Percentiles rank a stretch among this genome's conserved stretches.
Evolutionary conservation across 2,329 filamentous ascomycete species (phyloP).

Genomic region (Colletotrichum euphorbiae): DNA sequence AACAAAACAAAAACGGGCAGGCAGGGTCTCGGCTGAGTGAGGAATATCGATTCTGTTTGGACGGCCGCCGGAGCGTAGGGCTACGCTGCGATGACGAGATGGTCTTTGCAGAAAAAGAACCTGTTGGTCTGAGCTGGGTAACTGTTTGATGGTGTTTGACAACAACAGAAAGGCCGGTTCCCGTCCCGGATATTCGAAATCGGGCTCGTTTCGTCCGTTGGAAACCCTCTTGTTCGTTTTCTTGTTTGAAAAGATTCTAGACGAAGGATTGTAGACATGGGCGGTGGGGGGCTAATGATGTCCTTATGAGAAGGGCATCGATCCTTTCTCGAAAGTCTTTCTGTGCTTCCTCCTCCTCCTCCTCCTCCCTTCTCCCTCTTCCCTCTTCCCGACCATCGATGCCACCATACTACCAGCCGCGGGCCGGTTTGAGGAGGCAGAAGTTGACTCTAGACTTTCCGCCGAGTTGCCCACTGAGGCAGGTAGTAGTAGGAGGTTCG

Average conservation of each 20-base stretch:
- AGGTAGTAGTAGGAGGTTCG: slow-evolving; percentile 8
- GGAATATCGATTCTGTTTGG: neutral
- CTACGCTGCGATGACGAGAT: neutral
- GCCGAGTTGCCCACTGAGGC: slow-evolving; percentile 21
- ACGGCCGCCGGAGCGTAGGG: neutral
- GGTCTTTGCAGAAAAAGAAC: neutral
- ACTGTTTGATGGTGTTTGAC: neutral
- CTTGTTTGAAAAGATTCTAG: neutral
- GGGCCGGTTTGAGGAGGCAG: slow-evolving; percentile 1
- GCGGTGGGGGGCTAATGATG: neutral
- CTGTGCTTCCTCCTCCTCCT: slow-evolving; percentile 4
- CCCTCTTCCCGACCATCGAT: neutral
- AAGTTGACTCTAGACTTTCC: slow-evolving; percentile 1
- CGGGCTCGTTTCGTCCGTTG: neutral
- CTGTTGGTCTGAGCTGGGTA: neutral
- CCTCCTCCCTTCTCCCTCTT: neutral
- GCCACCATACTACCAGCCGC: neutral
- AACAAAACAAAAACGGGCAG: neutral
- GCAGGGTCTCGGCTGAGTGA: slow-evolving; percentile 9
- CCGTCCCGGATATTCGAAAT: neutral
- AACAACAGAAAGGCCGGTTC: neutral
- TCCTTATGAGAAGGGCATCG: slow-evolving; percentile 12
- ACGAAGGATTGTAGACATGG: neutral
- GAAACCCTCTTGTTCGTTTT: slow-evolving; percentile 2
- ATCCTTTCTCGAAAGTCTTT: slow-evolving; percentile 12